Evolutionary conservation across 2,329 filamentous ascomycete species (phyloP).

Genomic region (Westerdykella sp.): DNA sequence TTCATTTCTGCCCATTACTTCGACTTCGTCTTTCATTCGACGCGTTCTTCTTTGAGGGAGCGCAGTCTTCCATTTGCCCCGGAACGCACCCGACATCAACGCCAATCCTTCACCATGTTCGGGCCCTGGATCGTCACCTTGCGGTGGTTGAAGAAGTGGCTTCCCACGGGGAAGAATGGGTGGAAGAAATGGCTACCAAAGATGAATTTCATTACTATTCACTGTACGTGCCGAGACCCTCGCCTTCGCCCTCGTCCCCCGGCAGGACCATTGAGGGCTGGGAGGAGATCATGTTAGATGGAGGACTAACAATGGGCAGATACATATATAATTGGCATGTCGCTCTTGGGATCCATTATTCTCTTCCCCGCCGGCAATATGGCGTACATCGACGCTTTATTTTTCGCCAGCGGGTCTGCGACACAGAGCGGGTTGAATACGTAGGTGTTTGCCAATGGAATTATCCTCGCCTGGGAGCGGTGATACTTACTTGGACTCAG

Average conservation of each 20-base stretch:
- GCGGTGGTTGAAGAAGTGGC: constrained; percentile 23
- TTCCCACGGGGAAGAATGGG: constrained; percentile 15
- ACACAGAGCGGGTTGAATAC: constrained; percentile 95
- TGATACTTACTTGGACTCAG: constrained; percentile 23
- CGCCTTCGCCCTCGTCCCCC: no score
- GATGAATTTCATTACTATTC: constrained; percentile 75
- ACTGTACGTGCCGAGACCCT: constrained; percentile 50
- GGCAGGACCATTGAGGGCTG: no score
- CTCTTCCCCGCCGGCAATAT: constrained; percentile 62
- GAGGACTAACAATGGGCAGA: constrained; percentile 46
- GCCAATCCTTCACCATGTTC: constrained; percentile 19
- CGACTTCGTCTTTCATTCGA: no score
- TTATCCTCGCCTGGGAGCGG: neutral
- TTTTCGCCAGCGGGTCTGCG: constrained; percentile 77
- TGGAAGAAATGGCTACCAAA: constrained; percentile 41
- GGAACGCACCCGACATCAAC: neutral
- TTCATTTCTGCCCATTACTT: no score
- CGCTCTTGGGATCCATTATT: constrained; percentile 69
- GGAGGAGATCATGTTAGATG: neutral
- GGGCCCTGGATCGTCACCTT: constrained; percentile 24
- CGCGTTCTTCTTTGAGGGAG: no score
- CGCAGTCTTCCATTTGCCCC: neutral
- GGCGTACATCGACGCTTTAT: constrained; percentile 77
- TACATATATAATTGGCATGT: constrained; percentile 70
- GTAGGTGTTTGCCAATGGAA: constrained; percentile 21